Evolutionary conservation across 2,329 filamentous ascomycete species (phyloP), one percentile per base, ranked within the genome.

Genomic region (Venturia pyrina): DNA sequence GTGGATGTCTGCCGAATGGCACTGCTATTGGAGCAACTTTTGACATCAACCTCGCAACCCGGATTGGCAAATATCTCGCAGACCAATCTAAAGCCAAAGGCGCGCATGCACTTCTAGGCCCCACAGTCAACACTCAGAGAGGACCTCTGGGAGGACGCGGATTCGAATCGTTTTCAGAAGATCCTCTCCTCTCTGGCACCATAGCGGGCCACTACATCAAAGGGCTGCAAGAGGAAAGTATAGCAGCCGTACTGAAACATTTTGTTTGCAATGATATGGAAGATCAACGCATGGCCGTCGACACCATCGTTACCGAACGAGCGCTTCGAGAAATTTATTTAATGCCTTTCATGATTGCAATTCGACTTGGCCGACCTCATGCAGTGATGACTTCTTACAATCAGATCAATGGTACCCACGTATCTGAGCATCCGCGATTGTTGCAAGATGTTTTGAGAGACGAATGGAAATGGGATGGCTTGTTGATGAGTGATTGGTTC

Each of bases 381-480:
- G 32, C 41, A 21, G 21, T 64, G 13, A 64, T 65, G 65, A 66
- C 41, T 15, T 10, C n/a, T 8, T 64, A 66, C 24, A 28, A 28
- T 5, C 65, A 65, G 62, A 21, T 64, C n/a, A 66, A 66, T 56
- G 64, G 64, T 44, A 43, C 15, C n/a, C 57, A 66, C 24, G 59
- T 66, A 48, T 32, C 32, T 32, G 63, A 28, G 13, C n/a, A 28
- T 34, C 62, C 62, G 6, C 24, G 21, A 3, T 50, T 64, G 34
- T 44, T 64, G 21, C 40, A 50, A 32, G 6, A 21, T 19, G 43
- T 91, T 53, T 77, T 92, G 13, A 80, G 89, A 65, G 81, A 83
- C 1, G 86, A 90, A 71, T 91, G 89, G 89, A 87, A 86, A 0
- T 91, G 88, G 69, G 80, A 90, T 67, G 89, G 88, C 75, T 90